A percentile compares a stretch with the other conserved stretches of the same genome.
Evolutionary conservation across 805 yeast genomes (phyloP).

Genomic region (Metschnikowia anglica): DNA sequence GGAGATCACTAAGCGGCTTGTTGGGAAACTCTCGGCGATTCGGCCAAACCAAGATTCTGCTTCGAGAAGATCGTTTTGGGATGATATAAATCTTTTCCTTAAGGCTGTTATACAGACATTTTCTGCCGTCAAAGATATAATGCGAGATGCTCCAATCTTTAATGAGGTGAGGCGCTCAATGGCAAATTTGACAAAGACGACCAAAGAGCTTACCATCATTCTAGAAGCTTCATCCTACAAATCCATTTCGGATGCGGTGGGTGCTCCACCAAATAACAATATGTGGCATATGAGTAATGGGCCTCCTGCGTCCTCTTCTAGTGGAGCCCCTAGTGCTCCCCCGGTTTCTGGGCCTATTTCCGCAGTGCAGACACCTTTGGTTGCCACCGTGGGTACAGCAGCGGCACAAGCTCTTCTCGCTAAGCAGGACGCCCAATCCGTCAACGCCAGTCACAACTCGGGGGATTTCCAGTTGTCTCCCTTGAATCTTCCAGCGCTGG

Average conservation of each 20-base stretch:
- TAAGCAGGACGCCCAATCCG: conserved; percentile 13
- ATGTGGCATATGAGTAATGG: conserved; percentile 14
- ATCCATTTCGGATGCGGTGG: conserved; percentile 18
- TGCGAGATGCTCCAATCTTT: conserved; percentile 76
- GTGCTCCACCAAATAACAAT: conserved; percentile 11
- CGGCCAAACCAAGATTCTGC: conserved; percentile 45
- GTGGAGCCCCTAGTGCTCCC: background rate
- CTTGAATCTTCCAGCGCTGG: conserved; percentile 19
- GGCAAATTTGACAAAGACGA: conserved; percentile 79
- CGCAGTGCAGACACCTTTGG: conserved; percentile 19
- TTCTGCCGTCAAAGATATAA: conserved; percentile 77
- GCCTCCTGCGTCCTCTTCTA: conserved; percentile 3
- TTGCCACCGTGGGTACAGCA: conserved; percentile 19
- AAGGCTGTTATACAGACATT: conserved; percentile 81
- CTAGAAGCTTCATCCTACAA: conserved; percentile 49
- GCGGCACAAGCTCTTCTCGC: conserved; percentile 21
- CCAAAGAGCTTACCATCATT: conserved; percentile 88
- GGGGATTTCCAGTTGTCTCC: conserved; percentile 5
- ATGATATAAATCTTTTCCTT: conserved; percentile 76
- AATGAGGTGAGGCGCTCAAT: conserved; percentile 78
- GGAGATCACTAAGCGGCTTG: conserved; percentile 74
- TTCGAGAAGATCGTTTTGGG: conserved; percentile 73
- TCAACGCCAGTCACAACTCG: background rate
- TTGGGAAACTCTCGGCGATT: conserved; percentile 51
- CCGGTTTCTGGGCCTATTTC: conserved; percentile 1